Evolutionary conservation across 805 yeast genomes (phyloP).

Genomic region (Kazachstania viticola): DNA sequence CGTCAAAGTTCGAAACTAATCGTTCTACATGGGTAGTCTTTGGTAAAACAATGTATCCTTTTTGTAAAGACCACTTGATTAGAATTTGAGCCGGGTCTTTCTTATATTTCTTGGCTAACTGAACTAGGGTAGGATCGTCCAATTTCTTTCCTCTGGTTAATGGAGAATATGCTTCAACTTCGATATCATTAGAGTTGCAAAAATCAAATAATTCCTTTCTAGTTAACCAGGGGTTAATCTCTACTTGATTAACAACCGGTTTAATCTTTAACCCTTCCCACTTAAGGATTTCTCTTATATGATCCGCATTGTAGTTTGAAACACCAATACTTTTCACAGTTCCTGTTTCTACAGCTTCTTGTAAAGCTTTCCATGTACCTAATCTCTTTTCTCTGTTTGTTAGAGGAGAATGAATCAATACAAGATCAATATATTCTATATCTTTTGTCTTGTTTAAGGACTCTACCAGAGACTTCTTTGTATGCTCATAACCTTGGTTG

Average conservation of each 20-base stretch:
- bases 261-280: conserved; percentile 30
- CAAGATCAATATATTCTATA: conserved; percentile 65
- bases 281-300: conserved; percentile 31
- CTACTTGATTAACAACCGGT: conserved; percentile 52
- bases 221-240: conserved; percentile 63
- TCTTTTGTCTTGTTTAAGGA: conserved; percentile 50
- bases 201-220: conserved; percentile 46
- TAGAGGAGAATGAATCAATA: conserved; percentile 68
- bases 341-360: conserved; percentile 33
- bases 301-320: conserved; percentile 37
- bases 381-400: conserved; percentile 24
- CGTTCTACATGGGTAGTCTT: conserved; percentile 35
- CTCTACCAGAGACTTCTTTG: conserved; percentile 40
- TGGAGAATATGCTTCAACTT: conserved; percentile 48
- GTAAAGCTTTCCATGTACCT: conserved; percentile 48
- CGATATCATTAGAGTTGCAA: conserved; percentile 41
- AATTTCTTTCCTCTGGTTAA: conserved; percentile 54
- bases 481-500: conserved; percentile 43
- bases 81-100: conserved; percentile 38
- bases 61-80: conserved; percentile 46
- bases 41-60: conserved; percentile 43
- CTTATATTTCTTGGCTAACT: conserved; percentile 32
- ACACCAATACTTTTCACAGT: conserved; percentile 46
- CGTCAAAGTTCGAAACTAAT: conserved; percentile 45
- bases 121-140: conserved; percentile 31